Percentiles rank a stretch among this genome's conserved stretches.
Conservation (phyloP, 495 filamentous ascomycete species). For the Penicillium turbatum region DNA sequence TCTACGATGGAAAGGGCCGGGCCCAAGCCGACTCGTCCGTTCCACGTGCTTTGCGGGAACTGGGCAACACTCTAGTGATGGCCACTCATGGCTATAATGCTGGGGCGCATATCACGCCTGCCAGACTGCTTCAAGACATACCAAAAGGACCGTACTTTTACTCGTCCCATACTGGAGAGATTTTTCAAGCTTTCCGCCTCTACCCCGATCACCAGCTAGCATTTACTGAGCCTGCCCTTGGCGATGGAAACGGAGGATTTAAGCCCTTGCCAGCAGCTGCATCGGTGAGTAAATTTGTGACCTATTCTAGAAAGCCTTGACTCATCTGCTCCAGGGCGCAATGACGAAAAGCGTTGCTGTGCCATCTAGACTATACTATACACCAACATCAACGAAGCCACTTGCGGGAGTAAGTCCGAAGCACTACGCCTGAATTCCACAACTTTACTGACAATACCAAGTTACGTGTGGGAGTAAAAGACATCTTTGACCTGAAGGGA, state of each 20-base stretch:
- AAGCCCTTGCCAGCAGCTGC: constrained; percentile 34
- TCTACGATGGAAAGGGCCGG: constrained; percentile 7
- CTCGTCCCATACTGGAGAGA: constrained; percentile 30
- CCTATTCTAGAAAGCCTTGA: background rate
- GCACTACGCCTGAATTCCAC: background rate
- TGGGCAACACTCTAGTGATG: constrained; percentile 7
- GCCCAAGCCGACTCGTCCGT: constrained; percentile 1
- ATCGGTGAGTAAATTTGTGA: constrained; percentile 16
- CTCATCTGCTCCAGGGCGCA: constrained; percentile 10
- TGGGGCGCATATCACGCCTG: background rate
- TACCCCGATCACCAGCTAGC: constrained; percentile 39
- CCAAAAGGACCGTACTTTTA: constrained; percentile 49
- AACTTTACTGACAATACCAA: background rate
- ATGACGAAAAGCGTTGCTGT: constrained; percentile 32
- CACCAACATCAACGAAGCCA: constrained; percentile 25
- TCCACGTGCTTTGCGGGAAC: background rate
- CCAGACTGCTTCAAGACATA: constrained; percentile 15
- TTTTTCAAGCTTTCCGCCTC: constrained; percentile 38
- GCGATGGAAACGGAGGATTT: constrained; percentile 35
- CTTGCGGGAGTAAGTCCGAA: constrained; percentile 25
- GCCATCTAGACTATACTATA: constrained; percentile 43
- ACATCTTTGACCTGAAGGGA: constrained; percentile 43
- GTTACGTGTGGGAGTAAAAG: constrained; percentile 42
- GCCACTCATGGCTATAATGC: constrained; percentile 5
- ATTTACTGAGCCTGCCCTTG: constrained; percentile 34